Base-by-base conservation (phyloP, 192 early-diverging fungal genomes). In the Jimgerdemannia flammicorona region DNA sequence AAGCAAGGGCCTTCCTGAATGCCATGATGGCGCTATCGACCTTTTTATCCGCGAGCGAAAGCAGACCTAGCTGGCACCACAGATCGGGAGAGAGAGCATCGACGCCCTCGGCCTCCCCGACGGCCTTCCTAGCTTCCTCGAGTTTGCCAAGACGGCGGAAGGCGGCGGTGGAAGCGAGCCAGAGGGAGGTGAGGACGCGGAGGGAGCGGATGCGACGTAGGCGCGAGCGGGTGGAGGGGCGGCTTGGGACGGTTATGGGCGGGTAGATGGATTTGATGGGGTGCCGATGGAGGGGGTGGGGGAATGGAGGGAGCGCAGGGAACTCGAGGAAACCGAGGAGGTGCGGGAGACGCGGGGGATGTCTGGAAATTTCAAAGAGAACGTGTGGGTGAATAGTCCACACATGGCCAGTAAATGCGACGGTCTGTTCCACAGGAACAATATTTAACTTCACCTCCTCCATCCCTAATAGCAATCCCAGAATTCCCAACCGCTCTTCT, bases 51-150 rank as follows among this genome's bases (percentile, higher is more conserved):
- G 70, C 78, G 19, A 80, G 67, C 41, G 78, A 72, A 29, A 85
- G 75, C 2, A 79, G 74, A 11, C 87, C 89, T 66, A 85, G 70
- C 74, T 86, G 84, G 70, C 81, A 84, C 89, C 89, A 91, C 1
- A 89, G 80, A 71, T 84, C 81, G 0, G 88, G 84, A 70, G 84
- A 74, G 4, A 72, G 43, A 29, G 76, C 74, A 72, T 87, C 83
- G 18, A 85, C 74, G 10, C 81, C 75, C 73, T 91, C 87, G 0
- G 89, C 89, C 72, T 85, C 87, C 54, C 81, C 84, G 75, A 91
- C 79, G 10, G 89, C 85, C 41, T 86, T 88, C 40, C 70, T 40
- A 17, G 88, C 87, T 42, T 91, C 88, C 9, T 89, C 88, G 42
- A 86, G 72, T 49, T 83, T 77, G 39, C 78, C 85, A 3, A 86